phyloP scores from a whole-genome alignment of 176 grass and related monocot species.

The Phyllostachys edulis region DNA sequence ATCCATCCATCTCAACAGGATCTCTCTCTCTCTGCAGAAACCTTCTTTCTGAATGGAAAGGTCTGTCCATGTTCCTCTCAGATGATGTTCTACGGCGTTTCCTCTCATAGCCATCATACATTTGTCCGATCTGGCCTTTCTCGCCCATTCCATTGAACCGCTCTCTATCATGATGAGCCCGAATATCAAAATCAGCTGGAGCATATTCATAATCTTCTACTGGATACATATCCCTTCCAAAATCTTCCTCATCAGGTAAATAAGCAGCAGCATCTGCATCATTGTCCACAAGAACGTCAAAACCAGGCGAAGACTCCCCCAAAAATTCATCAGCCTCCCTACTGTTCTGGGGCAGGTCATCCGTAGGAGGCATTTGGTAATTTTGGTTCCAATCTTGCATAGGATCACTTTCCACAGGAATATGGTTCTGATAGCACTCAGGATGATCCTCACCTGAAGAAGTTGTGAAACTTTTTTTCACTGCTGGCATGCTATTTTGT shows the following conservation, averaged over 20 bases:
- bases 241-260: slow-evolving; percentile 63
- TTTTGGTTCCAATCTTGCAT: slow-evolving; percentile 45
- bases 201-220: slow-evolving; percentile 73
- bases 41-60: slow-evolving; percentile 64
- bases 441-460: slow-evolving; percentile 50
- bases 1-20: slow-evolving; percentile 49
- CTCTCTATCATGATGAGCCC: slow-evolving; percentile 55
- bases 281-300: slow-evolving; percentile 93
- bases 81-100: slow-evolving; percentile 61
- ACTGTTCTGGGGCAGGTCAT: slow-evolving; percentile 66
- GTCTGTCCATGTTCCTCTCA: slow-evolving; percentile 52
- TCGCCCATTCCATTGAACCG: slow-evolving; percentile 51
- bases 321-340: slow-evolving; percentile 70
- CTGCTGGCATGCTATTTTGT: slow-evolving; percentile 19
- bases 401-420: slow-evolving; percentile 39
- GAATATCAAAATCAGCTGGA: slow-evolving; percentile 54
- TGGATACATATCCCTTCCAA: slow-evolving; percentile 61
- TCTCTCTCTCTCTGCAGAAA: slow-evolving; percentile 36
- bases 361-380: slow-evolving; percentile 37
- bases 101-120: slow-evolving; percentile 58
- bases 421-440: slow-evolving; percentile 42
- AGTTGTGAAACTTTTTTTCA: slow-evolving; percentile 39
- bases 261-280: slow-evolving; percentile 66
- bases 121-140: slow-evolving; percentile 34
- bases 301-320: slow-evolving; percentile 83